Evolutionary conservation across 345 rosid genomes (phyloP).

Genomic region (Litchi chinensis): DNA sequence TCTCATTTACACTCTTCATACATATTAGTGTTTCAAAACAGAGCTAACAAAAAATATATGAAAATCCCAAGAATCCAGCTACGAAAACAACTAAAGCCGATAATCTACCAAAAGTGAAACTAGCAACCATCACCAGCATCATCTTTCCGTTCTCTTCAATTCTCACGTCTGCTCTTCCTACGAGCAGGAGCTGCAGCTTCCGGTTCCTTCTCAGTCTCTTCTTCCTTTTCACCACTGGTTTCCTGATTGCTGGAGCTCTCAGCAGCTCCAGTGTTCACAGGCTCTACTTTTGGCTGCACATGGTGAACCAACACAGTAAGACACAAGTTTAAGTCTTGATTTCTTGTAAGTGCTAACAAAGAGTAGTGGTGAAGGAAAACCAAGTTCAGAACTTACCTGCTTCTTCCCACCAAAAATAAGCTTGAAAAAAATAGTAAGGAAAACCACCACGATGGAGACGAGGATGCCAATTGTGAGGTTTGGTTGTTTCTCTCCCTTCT

Average conservation of each 20-base stretch:
- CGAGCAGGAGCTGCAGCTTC: slow-evolving; percentile 42
- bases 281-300: slow-evolving; percentile 43
- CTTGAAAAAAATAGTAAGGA: slow-evolving; percentile 30
- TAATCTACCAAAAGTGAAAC: slow-evolving; percentile 35
- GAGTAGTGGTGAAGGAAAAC: not conserved
- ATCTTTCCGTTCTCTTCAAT: slow-evolving; percentile 19
- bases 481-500: slow-evolving; percentile 59
- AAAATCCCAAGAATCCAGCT: slow-evolving; percentile 29
- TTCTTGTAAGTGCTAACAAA: not conserved
- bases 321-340: not conserved
- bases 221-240: slow-evolving; percentile 41
- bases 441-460: slow-evolving; percentile 34
- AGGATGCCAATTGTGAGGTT: slow-evolving; percentile 47
- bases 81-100: slow-evolving; percentile 23
- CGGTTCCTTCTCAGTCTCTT: slow-evolving; percentile 46
- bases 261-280: slow-evolving; percentile 39
- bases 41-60: slow-evolving; percentile 11
- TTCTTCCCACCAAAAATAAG: slow-evolving; percentile 72
- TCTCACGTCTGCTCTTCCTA: slow-evolving; percentile 64
- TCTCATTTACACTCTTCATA: slow-evolving; percentile 39
- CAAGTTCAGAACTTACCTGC: slow-evolving; percentile 30
- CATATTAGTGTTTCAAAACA: slow-evolving; percentile 18
- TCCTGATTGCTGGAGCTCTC: slow-evolving; percentile 51
- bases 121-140: not conserved
- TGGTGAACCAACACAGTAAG: not conserved